These are phyloP conservation scores for Periconia sp. DNA, from an alignment of 2,329 filamentous ascomycete species.

Conservation along the genomic window DNA sequence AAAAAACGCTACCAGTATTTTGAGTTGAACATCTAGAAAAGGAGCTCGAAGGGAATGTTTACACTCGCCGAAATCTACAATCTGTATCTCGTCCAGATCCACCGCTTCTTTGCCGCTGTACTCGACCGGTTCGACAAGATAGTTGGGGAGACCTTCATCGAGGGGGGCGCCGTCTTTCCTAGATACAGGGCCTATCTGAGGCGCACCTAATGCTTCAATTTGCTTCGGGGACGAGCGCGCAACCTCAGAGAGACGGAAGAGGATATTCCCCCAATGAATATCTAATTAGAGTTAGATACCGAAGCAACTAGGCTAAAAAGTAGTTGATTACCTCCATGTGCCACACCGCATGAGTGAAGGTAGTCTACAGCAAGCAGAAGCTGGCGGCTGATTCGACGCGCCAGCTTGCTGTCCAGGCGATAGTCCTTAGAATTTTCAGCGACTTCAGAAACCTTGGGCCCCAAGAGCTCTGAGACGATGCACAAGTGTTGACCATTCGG, in stretches of 20 bases:
- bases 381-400: neutral
- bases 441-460: neutral
- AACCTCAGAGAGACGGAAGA: slow-evolving; percentile 1
- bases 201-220: neutral
- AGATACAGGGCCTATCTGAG: neutral
- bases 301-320: neutral
- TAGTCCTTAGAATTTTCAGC: neutral
- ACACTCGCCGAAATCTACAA: slow-evolving; percentile 3
- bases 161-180: slow-evolving; percentile 5
- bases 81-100: neutral
- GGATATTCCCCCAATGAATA: slow-evolving; percentile 1
- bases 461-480: slow-evolving; percentile 3
- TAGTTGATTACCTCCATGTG: slow-evolving; percentile 2
- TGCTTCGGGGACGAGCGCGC: neutral
- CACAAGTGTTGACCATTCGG: neutral
- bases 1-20: neutral
- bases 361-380: slow-evolving; percentile 6
- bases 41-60: neutral
- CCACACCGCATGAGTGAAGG: slow-evolving; percentile 3
- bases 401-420: neutral
- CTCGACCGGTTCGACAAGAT: neutral
- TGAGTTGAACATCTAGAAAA: neutral
- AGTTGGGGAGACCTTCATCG: neutral
- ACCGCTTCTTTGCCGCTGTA: neutral
- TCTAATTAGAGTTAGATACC: slow-evolving; percentile 1